These are phyloP conservation scores for Fragaria vesca DNA, from an alignment of 306 rosid species.

Conservation along the genomic window DNA sequence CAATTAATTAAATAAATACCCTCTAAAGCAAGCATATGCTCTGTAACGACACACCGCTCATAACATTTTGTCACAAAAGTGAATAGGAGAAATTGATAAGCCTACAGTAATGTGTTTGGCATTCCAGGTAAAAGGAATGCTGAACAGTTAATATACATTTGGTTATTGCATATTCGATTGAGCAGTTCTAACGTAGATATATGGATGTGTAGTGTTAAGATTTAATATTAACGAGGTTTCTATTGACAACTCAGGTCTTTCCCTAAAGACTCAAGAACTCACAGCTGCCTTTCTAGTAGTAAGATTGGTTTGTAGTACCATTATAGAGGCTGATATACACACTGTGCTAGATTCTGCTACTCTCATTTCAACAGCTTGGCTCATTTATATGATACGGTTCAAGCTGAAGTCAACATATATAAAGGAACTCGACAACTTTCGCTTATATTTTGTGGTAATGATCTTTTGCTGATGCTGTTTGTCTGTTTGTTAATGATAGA, in stretches of 20 bases:
- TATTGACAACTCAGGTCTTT: conserved; percentile 50
- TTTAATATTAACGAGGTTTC: not conserved
- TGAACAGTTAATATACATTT: not conserved
- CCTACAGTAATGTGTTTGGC: not conserved
- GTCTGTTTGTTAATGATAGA: not conserved
- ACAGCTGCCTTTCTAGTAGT: conserved; percentile 54
- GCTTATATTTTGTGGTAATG: conserved; percentile 55
- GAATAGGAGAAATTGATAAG: not conserved
- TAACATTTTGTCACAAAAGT: not conserved
- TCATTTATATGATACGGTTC: conserved; percentile 63
- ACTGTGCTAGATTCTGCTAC: conserved; percentile 44
- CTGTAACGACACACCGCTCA: not conserved
- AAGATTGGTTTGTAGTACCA: conserved; percentile 39
- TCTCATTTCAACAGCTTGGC: conserved; percentile 51
- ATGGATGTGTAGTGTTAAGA: not conserved
- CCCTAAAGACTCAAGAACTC: conserved; percentile 73
- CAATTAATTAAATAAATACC: not conserved
- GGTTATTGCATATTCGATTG: not conserved
- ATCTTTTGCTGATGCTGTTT: not conserved
- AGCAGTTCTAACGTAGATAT: not conserved
- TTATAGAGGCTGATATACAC: conserved; percentile 44
- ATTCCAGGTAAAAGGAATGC: not conserved
- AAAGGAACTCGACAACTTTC: conserved; percentile 64
- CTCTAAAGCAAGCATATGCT: not conserved
- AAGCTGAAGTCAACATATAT: conserved; percentile 58